Percentiles rank a stretch among this genome's conserved stretches.
Conservation (phyloP, 257 asterid species). For the Solanum dulcamara region DNA sequence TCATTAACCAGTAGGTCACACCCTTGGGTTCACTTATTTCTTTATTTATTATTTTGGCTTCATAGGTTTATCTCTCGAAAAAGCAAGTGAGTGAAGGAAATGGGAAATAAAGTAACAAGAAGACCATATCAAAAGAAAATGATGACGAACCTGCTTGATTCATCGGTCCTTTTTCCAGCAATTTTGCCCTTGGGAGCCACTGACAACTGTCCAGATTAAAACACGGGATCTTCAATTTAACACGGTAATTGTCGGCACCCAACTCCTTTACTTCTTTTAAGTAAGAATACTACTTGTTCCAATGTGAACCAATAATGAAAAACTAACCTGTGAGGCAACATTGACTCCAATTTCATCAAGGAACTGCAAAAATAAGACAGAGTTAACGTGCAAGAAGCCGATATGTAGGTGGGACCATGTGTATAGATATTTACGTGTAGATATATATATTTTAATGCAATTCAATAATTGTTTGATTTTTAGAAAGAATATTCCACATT, state of each 20-base stretch:
- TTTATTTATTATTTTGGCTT: background rate
- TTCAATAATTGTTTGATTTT: background rate
- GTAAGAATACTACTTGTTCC: too few relatives aligned
- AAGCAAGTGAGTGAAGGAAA: too few relatives aligned
- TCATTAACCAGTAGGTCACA: too few relatives aligned
- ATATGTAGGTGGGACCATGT: background rate
- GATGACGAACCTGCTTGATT: conserved; percentile 47
- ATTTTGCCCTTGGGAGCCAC: conserved; percentile 90
- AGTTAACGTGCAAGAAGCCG: background rate
- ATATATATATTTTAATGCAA: background rate
- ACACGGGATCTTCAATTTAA: background rate
- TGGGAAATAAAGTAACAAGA: background rate
- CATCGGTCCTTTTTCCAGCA: conserved; percentile 52
- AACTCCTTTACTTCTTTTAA: too few relatives aligned
- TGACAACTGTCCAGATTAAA: conserved; percentile 45
- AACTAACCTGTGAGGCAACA: too few relatives aligned
- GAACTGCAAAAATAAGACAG: too few relatives aligned
- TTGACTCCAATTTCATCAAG: too few relatives aligned
- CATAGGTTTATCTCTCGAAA: too few relatives aligned
- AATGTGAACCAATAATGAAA: too few relatives aligned
- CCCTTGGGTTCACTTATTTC: too few relatives aligned
- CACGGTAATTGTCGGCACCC: background rate
- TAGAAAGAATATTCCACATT: background rate
- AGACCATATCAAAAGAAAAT: background rate
- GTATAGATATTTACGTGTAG: background rate